These are phyloP conservation scores for Fusarium pseudocircinatum DNA, from an alignment of 2,329 filamentous ascomycete species.

Conservation along the genomic window DNA sequence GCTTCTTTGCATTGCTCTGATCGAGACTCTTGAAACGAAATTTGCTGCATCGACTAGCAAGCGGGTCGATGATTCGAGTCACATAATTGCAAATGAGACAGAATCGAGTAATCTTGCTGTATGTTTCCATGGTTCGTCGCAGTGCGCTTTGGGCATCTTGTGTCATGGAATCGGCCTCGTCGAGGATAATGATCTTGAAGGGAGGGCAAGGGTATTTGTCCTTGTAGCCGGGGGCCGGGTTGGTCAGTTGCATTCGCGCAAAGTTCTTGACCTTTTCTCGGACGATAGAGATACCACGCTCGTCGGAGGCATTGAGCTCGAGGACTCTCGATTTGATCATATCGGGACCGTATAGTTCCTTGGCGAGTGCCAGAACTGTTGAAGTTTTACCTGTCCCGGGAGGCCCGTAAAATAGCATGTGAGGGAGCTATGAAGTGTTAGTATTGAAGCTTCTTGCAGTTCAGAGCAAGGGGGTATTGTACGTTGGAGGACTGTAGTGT, in stretches of 20 bases:
- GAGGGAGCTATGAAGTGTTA: slow-evolving; percentile 70
- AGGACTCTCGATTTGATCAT: slow-evolving; percentile 95
- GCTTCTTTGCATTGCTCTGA: slow-evolving; percentile 80
- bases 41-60: slow-evolving; percentile 93
- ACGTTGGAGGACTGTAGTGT: slow-evolving; percentile 95
- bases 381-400: slow-evolving; percentile 98
- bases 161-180: slow-evolving; percentile 99
- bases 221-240: slow-evolving; percentile 76
- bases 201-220: slow-evolving; percentile 89
- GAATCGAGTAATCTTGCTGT: slow-evolving; percentile 95
- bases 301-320: slow-evolving; percentile 98
- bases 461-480: slow-evolving; percentile 35
- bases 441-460: not conserved
- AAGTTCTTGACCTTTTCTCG: slow-evolving; percentile 99
- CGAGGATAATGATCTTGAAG: slow-evolving; percentile 98
- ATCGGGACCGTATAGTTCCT: slow-evolving; percentile 96
- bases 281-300: slow-evolving; percentile 96
- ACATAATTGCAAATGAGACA: slow-evolving; percentile 99
- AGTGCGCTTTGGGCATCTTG: slow-evolving; percentile 96
- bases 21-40: slow-evolving; percentile 98
- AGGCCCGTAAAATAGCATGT: slow-evolving; percentile 99
- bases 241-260: slow-evolving; percentile 91
- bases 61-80: slow-evolving; percentile 94
- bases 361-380: slow-evolving; percentile 94
- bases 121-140: slow-evolving; percentile 97